phyloP scores from a whole-genome alignment of 345 rosid genomes.

The Psidium friedrichsthalianum region DNA sequence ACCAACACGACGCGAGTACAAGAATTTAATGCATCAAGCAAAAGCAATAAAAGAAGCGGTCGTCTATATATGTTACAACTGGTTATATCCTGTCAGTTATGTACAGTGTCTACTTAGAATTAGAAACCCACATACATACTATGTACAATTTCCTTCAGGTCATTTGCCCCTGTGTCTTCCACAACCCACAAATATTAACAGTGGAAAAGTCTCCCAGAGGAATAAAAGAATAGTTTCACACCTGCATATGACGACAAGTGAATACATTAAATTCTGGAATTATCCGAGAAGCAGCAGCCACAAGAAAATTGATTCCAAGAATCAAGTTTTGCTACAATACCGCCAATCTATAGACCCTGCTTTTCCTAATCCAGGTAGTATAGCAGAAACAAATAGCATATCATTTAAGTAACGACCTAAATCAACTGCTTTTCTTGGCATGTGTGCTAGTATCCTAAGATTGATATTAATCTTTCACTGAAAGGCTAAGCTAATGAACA shows the following conservation, averaged over 20 bases:
- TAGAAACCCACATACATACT: not conserved
- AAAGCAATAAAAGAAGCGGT: not conserved
- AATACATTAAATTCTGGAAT: not conserved
- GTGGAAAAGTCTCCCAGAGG: slow-evolving; percentile 16
- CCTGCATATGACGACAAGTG: slow-evolving; percentile 12
- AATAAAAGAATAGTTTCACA: slow-evolving; percentile 36
- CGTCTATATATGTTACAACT: not conserved
- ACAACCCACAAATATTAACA: slow-evolving; percentile 23
- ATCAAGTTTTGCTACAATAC: not conserved
- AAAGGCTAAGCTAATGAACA: not conserved
- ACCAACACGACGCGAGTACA: not conserved
- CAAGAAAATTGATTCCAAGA: not conserved
- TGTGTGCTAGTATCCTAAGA: not conserved
- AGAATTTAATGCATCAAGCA: not conserved
- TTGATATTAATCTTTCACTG: not conserved
- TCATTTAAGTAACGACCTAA: not conserved
- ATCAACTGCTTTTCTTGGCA: not conserved
- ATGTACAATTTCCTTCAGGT: not conserved
- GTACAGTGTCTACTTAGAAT: not conserved
- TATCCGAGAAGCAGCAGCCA: not conserved
- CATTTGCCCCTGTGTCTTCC: slow-evolving; percentile 4
- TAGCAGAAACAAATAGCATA: not conserved
- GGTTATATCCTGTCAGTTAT: slow-evolving; percentile 1
- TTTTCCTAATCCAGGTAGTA: not conserved
- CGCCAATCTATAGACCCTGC: not conserved